Conservation (phyloP, 495 filamentous ascomycete species). For the Trichoderma parareesei region DNA sequence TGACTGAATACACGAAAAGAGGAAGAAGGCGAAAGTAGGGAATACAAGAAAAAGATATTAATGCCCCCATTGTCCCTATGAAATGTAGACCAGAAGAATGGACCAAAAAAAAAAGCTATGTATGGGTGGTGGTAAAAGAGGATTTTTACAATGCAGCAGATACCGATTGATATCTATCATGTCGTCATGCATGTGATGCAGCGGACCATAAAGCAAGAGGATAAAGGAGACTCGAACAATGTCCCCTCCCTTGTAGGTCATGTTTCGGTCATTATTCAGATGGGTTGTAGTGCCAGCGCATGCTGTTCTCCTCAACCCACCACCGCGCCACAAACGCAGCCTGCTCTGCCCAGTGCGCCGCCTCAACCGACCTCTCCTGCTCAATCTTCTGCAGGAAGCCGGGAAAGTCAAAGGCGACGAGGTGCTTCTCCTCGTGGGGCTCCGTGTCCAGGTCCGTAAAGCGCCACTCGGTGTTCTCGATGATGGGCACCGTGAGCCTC, state of each 20-base stretch:
- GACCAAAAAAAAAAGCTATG: not conserved
- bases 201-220: not conserved
- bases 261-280: not conserved
- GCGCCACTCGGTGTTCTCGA: slow-evolving; percentile 28
- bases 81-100: not conserved
- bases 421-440: slow-evolving; percentile 27
- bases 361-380: slow-evolving; percentile 28
- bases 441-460: slow-evolving; percentile 31
- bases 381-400: slow-evolving; percentile 24
- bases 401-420: slow-evolving; percentile 28
- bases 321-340: slow-evolving; percentile 17
- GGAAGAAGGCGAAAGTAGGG: not conserved
- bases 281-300: slow-evolving; percentile 8
- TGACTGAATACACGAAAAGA: not conserved
- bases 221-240: not conserved
- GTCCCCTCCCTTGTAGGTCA: not conserved
- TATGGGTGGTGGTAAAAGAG: no score
- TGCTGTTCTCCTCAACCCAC: slow-evolving; percentile 11
- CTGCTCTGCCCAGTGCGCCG: slow-evolving; percentile 34
- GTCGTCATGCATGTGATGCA: not conserved
- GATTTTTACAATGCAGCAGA: not conserved
- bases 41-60: slow-evolving; percentile 9
- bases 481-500: slow-evolving; percentile 32
- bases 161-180: not conserved
- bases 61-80: slow-evolving; percentile 1